Percentiles rank a stretch among this genome's conserved stretches.
Evolutionary conservation across 805 yeast genomes (phyloP).

Genomic region (Pichia membranifaciens): DNA sequence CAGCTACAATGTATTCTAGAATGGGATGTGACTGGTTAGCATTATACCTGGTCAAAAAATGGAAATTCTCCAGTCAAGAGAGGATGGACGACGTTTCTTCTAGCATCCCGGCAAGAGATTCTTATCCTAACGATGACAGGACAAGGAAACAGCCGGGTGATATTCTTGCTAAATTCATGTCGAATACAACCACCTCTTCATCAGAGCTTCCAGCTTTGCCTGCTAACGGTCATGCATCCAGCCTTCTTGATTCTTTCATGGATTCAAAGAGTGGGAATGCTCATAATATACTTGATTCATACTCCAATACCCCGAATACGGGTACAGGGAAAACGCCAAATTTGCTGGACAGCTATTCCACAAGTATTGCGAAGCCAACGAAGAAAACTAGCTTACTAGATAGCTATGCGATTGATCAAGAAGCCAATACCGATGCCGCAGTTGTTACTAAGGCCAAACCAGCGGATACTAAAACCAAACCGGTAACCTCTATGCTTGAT

Average conservation of each 20-base stretch:
- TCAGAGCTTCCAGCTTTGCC: not conserved
- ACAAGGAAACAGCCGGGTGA: conserved; percentile 13
- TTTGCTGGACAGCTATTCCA: conserved; percentile 6
- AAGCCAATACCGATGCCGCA: not conserved
- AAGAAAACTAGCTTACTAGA: conserved; percentile 4
- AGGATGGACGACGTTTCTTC: not conserved
- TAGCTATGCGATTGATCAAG: not conserved
- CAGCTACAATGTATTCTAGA: conserved; percentile 61
- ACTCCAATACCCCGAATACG: not conserved
- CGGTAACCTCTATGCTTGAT: conserved; percentile 74
- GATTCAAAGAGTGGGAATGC: not conserved
- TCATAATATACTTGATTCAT: not conserved
- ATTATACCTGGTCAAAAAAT: conserved; percentile 52
- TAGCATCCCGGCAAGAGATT: not conserved
- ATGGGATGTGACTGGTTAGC: conserved; percentile 91
- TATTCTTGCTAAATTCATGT: conserved; percentile 15
- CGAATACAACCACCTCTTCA: not conserved
- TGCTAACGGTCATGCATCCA: not conserved
- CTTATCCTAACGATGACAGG: not conserved
- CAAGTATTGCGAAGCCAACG: not conserved
- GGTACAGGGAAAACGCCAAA: not conserved
- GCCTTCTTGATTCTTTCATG: conserved; percentile 6
- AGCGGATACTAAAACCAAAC: conserved; percentile 12
- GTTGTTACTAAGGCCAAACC: not conserved
- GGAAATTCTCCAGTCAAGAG: conserved; percentile 47